These are phyloP conservation scores for Lagerstroemia speciosa DNA, from an alignment of 345 rosid species.

Conservation along the genomic window DNA sequence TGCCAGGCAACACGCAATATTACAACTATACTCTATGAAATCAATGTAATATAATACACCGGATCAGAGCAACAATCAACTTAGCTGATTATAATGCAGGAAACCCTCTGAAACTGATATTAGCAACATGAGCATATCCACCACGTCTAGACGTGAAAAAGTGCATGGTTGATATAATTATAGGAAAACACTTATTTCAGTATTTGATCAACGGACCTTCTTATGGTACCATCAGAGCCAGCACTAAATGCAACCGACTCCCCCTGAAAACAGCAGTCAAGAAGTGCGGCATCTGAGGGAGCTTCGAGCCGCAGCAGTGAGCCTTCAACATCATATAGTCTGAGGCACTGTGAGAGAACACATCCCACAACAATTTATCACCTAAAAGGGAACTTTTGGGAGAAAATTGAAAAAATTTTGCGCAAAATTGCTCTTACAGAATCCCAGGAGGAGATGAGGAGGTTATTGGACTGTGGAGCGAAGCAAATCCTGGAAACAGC, in stretches of 20 bases:
- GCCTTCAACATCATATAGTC: slow-evolving; percentile 68
- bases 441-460: slow-evolving; percentile 90
- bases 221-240: slow-evolving; percentile 67
- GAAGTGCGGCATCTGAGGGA: slow-evolving; percentile 48
- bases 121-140: neutral
- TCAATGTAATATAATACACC: neutral
- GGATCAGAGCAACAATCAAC: neutral
- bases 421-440: slow-evolving; percentile 38
- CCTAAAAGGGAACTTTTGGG: neutral
- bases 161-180: neutral
- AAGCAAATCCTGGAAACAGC: slow-evolving; percentile 65
- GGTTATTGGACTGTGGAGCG: slow-evolving; percentile 63
- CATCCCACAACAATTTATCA: neutral
- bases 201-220: slow-evolving; percentile 35
- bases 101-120: neutral
- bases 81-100: neutral
- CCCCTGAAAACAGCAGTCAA: slow-evolving; percentile 66
- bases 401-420: neutral
- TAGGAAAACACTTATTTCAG: neutral
- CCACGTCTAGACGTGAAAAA: neutral
- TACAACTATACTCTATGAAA: neutral
- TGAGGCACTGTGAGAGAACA: slow-evolving; percentile 33
- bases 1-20: neutral
- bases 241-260: slow-evolving; percentile 46
- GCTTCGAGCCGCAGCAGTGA: slow-evolving; percentile 41